Percentiles rank a stretch among this genome's conserved stretches.
Conservation (phyloP, 768 basidiomycete species). For the Lenzites betulinus region DNA sequence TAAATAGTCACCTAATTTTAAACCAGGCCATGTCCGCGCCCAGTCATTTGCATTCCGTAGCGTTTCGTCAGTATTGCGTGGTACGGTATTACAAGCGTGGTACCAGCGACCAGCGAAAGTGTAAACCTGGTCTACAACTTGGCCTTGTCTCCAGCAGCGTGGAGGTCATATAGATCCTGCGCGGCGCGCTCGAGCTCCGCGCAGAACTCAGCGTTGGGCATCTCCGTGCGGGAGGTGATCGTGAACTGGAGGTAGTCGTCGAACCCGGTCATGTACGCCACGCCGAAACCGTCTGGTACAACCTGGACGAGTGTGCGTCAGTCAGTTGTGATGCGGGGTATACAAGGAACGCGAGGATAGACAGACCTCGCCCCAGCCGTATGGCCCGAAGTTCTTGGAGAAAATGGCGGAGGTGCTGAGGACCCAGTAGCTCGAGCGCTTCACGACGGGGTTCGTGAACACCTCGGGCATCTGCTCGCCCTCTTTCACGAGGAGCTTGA, state of each 20-base stretch:
- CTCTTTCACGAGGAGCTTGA: conserved; percentile 65
- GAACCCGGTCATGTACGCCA: conserved; percentile 88
- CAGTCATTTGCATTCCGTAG: too few species aligned
- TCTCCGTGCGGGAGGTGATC: conserved; percentile 82
- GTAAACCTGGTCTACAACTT: too few species aligned
- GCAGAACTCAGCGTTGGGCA: conserved; percentile 76
- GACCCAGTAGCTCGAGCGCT: conserved; percentile 78
- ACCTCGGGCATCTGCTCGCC: conserved; percentile 69
- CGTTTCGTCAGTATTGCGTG: too few species aligned
- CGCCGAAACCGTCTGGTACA: conserved; percentile 91
- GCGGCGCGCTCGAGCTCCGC: conserved; percentile 65
- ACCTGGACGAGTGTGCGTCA: conserved; percentile 45
- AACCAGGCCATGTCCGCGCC: too few species aligned
- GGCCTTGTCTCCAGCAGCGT: conserved; percentile 11
- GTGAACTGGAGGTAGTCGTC: conserved; percentile 80
- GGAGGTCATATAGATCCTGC: conserved; percentile 69
- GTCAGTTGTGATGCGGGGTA: too few species aligned
- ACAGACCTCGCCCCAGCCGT: conserved; percentile 90
- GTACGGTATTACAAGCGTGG: too few species aligned
- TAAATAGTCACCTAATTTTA: too few species aligned
- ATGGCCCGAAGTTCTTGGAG: conserved; percentile 79
- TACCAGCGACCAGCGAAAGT: too few species aligned
- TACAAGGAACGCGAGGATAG: too few species aligned
- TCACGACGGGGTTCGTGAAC: conserved; percentile 74
- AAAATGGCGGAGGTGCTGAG: conserved; percentile 89